These are phyloP conservation scores for Termitomyces sp. DNA, from an alignment of 768 basidiomycete genomes.

Conservation along the genomic window DNA sequence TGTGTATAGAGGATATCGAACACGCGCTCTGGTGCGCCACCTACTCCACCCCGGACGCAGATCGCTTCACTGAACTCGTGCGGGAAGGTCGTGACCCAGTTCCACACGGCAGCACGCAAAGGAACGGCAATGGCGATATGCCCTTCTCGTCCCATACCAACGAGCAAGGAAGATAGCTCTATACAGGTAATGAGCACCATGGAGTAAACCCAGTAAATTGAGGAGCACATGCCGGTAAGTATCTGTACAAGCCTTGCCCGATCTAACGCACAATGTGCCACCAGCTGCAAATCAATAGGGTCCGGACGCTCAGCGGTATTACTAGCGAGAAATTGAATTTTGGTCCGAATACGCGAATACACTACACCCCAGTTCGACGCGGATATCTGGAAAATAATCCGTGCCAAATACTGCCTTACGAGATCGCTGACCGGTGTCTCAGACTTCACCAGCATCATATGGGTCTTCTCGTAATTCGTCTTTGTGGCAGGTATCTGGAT, in stretches of 20 bases:
- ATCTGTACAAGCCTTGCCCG: constrained; percentile 61
- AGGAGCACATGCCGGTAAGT: constrained; percentile 49
- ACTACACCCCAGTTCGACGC: constrained; percentile 85
- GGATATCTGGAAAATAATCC: constrained; percentile 82
- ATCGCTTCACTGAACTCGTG: constrained; percentile 74
- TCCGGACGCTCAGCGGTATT: constrained; percentile 45
- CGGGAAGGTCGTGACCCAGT: constrained; percentile 80
- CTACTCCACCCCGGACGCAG: constrained; percentile 54
- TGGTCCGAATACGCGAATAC: constrained; percentile 59
- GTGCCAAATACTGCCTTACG: constrained; percentile 68
- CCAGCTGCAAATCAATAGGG: constrained; percentile 67
- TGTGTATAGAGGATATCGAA: constrained; percentile 72
- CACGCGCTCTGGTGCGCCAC: constrained; percentile 80
- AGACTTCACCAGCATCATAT: constrained; percentile 53
- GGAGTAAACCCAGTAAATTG: neutral
- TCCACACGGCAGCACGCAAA: constrained; percentile 80
- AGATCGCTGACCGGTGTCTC: constrained; percentile 50
- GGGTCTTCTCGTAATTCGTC: constrained; percentile 54
- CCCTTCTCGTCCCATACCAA: constrained; percentile 74
- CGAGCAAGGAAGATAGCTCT: constrained; percentile 79
- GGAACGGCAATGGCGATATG: constrained; percentile 69
- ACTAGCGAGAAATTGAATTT: constrained; percentile 60
- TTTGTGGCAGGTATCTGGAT: constrained; percentile 33
- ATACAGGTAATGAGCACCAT: constrained; percentile 3
- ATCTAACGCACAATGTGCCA: constrained; percentile 76